Evolutionary conservation across 2,329 filamentous ascomycete species (phyloP), one percentile per base, ranked within the genome.

Genomic region (Xylaria sp.): DNA sequence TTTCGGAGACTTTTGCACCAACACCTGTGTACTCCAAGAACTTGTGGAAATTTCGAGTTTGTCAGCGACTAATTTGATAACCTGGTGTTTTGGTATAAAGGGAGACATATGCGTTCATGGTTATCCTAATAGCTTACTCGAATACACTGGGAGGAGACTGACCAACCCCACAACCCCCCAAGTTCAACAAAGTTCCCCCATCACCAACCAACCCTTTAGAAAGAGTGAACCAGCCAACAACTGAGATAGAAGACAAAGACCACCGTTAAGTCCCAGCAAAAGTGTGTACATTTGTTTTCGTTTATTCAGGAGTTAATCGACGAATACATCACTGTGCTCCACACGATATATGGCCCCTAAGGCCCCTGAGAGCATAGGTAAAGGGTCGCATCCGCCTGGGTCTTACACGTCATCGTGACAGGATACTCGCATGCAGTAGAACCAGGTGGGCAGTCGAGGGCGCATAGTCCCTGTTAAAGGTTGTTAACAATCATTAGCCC

Each of bases 401-500:
- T 70, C 0, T 2, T 1, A 9, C 74, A 76, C 16, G 27, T 48
- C 18, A 53, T 13, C 25, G 12, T 40, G 4, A 50, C 9, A n/a
- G 75, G 72, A 21, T 50, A 76, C 25, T 75, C 74, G 53, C 74
- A 76, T 1, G 21, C 5, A 10, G 51, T 68, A 5, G 35, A 21
- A 0, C 69, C 61, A 29, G 72, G 13, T 6, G 64, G 65, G 32
- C 74, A 76, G 59, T 75, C 70, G 0, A 76, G 50, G 8, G 71
- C 53, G 53, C 72, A 72, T 47, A 64, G 53, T 1, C 47, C 60
- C 69, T 69, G 16, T 3, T 16, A 3, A 23, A 42, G 18, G 16
- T 10, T 6, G 32, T 35, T 18, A 8, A 13, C 9, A 44, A 42
- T 29, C 4, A 37, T 71, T 37, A 69, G 66, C 27, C 6, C 40